Conservation (phyloP, 1,284 basidiomycete genomes). For the Irpex lacteus region DNA sequence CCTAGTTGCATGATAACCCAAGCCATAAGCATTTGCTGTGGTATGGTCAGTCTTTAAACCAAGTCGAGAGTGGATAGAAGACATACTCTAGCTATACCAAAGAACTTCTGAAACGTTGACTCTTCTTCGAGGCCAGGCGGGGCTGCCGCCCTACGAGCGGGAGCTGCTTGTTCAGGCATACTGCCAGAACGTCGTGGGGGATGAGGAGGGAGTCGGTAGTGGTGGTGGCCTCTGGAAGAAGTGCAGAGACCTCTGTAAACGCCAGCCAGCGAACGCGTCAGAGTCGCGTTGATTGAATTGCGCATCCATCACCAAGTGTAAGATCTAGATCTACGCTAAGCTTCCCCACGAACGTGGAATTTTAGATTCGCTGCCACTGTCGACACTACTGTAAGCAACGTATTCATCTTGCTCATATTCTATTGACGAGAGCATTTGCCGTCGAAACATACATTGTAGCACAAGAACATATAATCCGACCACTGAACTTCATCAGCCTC, state of each 20-base stretch:
- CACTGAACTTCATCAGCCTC: neutral
- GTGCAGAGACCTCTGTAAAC: neutral
- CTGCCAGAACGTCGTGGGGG: slow-evolving; percentile 3
- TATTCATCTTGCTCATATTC: neutral
- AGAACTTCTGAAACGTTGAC: slow-evolving; percentile 27
- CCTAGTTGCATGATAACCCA: slow-evolving; percentile 63
- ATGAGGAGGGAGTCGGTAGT: neutral
- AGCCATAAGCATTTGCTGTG: slow-evolving; percentile 63
- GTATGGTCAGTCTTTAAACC: neutral
- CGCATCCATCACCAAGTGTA: too few relatives aligned
- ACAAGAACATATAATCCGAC: too few relatives aligned
- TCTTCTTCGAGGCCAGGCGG: slow-evolving; percentile 21
- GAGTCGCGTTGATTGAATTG: neutral
- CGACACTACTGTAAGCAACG: neutral
- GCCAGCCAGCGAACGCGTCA: neutral
- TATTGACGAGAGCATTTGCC: neutral
- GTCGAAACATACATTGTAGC: too few relatives aligned
- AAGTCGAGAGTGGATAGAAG: neutral
- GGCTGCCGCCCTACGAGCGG: slow-evolving; percentile 20
- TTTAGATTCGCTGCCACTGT: too few relatives aligned
- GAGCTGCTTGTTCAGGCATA: slow-evolving; percentile 26
- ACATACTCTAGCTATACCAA: slow-evolving; percentile 50
- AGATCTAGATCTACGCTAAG: too few relatives aligned
- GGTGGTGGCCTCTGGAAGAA: slow-evolving; percentile 2
- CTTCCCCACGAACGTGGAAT: too few relatives aligned